Conservation (phyloP, 179 eudicot species). For the Patellifolia procumbens region DNA sequence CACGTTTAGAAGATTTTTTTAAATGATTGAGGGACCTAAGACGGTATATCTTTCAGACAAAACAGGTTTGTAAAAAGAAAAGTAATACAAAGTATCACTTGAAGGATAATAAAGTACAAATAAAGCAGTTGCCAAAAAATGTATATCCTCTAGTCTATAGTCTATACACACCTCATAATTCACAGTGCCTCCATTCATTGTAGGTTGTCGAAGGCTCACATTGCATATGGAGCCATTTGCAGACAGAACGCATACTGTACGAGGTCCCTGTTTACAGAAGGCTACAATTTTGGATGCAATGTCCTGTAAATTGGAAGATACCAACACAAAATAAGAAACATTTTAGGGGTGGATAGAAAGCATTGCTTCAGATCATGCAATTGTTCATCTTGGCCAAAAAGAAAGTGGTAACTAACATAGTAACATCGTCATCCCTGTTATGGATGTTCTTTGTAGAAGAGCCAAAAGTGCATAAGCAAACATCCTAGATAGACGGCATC, state of each 20-base stretch:
- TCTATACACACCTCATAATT: conserved; percentile 63
- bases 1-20: neutral
- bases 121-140: neutral
- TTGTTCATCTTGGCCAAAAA: neutral
- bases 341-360: neutral
- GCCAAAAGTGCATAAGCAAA: neutral
- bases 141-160: neutral
- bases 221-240: conserved; percentile 88
- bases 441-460: neutral
- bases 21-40: neutral
- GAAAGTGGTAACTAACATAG: no score
- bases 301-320: conserved; percentile 52
- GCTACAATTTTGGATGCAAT: conserved; percentile 72
- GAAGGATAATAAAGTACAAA: neutral
- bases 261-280: conserved; percentile 84
- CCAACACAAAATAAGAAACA: neutral
- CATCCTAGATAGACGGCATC: neutral
- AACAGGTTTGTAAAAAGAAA: neutral
- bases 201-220: conserved; percentile 75
- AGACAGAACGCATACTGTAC: conserved; percentile 81
- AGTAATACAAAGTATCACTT: neutral
- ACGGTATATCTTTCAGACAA: neutral
- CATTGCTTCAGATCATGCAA: neutral
- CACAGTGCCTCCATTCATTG: conserved; percentile 62
- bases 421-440: neutral